A percentile compares a stretch with the other conserved stretches of the same genome.
Evolutionary conservation across 106 monocot genomes (phyloP).

Genomic region (Vanilla planifolia): DNA sequence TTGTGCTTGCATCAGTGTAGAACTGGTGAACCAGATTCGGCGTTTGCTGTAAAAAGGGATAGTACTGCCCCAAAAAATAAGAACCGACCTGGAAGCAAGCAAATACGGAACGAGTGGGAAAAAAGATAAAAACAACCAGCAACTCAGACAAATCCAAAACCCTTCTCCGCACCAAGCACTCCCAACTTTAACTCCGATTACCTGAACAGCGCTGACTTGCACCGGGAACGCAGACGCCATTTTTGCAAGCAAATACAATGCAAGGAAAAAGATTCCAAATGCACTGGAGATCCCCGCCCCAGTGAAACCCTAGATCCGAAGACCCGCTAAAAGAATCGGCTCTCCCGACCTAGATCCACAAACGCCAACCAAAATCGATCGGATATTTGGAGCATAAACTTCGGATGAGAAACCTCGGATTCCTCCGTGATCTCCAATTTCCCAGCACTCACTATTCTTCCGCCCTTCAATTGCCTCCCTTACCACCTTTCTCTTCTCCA

Average conservation of each 20-base stretch:
- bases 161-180: too few species aligned
- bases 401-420: too few species aligned
- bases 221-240: constrained; percentile 30
- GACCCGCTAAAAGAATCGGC: too few species aligned
- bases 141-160: background rate
- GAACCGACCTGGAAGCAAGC: constrained; percentile 40
- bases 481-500: too few species aligned
- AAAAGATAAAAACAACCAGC: background rate
- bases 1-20: constrained; percentile 49
- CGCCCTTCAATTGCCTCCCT: too few species aligned
- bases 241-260: constrained; percentile 6
- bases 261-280: background rate
- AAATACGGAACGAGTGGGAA: background rate
- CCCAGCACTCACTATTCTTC: too few species aligned
- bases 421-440: too few species aligned
- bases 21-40: constrained; percentile 50
- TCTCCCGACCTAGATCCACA: too few species aligned
- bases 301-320: too few species aligned
- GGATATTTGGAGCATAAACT: too few species aligned
- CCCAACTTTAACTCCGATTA: background rate
- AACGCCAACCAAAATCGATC: too few species aligned
- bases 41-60: constrained; percentile 38
- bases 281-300: background rate
- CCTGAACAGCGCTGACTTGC: constrained; percentile 27
- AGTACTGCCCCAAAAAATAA: constrained; percentile 57